Evolutionary conservation across 768 basidiomycete genomes (phyloP).

Genomic region (Amanita subjunquillea): DNA sequence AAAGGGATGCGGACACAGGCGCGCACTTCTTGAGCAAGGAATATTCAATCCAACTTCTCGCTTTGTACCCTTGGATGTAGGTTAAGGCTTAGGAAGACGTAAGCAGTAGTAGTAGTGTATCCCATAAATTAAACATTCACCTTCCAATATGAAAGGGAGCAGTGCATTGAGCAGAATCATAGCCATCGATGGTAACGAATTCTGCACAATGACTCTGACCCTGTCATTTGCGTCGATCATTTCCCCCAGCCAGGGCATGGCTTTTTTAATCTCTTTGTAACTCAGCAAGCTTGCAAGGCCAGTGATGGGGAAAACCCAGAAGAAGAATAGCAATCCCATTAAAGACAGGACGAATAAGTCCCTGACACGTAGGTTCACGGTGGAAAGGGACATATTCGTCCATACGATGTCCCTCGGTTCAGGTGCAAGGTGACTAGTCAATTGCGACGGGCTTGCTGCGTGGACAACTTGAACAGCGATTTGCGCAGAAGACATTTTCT

Average conservation of each 20-base stretch:
- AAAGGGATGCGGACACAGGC: not conserved
- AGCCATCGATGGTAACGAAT: conserved; percentile 84
- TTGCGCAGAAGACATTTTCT: conserved; percentile 94
- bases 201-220: conserved; percentile 84
- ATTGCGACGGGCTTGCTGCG: conserved; percentile 53
- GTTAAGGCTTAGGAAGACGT: conserved; percentile 41
- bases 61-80: conserved; percentile 84
- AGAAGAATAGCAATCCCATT: conserved; percentile 70
- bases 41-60: conserved; percentile 90
- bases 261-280: conserved; percentile 88
- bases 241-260: conserved; percentile 78
- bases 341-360: conserved; percentile 60
- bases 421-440: conserved; percentile 69
- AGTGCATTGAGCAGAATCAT: conserved; percentile 86
- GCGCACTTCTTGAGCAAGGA: conserved; percentile 83
- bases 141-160: conserved; percentile 84
- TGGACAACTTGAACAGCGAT: conserved; percentile 81
- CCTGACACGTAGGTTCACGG: conserved; percentile 47
- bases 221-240: conserved; percentile 76
- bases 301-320: conserved; percentile 89
- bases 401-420: conserved; percentile 96
- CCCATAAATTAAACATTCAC: conserved; percentile 23
- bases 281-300: conserved; percentile 81
- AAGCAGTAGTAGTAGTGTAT: conserved; percentile 1
- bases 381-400: conserved; percentile 74